phyloP scores from a whole-genome alignment of 1,284 basidiomycete genomes.

The Xerocomus minutiporus region DNA sequence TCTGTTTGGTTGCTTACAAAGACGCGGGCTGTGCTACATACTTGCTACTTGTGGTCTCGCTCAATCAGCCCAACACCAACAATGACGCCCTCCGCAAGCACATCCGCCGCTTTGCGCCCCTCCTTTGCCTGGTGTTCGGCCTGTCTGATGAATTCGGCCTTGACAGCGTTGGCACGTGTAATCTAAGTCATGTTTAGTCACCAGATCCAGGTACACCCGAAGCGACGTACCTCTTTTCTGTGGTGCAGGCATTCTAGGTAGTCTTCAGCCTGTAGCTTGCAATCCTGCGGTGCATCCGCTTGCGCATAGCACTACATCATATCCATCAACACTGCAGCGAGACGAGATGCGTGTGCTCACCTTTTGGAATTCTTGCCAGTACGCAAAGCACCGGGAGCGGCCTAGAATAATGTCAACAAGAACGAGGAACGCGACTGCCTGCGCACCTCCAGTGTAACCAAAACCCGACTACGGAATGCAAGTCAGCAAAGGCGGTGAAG shows the following conservation, averaged over 20 bases:
- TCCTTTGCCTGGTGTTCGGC: slow-evolving; percentile 64
- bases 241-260: slow-evolving; percentile 93
- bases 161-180: slow-evolving; percentile 68
- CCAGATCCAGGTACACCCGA: slow-evolving; percentile 6
- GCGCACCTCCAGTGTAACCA: slow-evolving; percentile 32
- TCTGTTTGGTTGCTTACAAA: slow-evolving; percentile 38
- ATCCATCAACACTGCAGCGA: slow-evolving; percentile 1
- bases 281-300: slow-evolving; percentile 74
- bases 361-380: slow-evolving; percentile 90
- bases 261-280: slow-evolving; percentile 74
- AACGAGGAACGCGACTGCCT: too few species aligned
- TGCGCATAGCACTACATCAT: slow-evolving; percentile 76
- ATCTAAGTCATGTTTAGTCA: slow-evolving; percentile 43
- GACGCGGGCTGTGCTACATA: slow-evolving; percentile 19
- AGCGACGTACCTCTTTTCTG: slow-evolving; percentile 73
- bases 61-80: slow-evolving; percentile 72
- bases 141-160: slow-evolving; percentile 69
- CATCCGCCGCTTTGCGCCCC: slow-evolving; percentile 67
- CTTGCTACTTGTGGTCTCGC: slow-evolving; percentile 36
- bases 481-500: slow-evolving; percentile 14
- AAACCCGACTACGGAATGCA: slow-evolving; percentile 26
- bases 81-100: slow-evolving; percentile 70
- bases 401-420: slow-evolving; percentile 44
- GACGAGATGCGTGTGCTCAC: slow-evolving; percentile 35
- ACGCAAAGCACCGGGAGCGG: slow-evolving; percentile 84